phyloP scores from a whole-genome alignment of 2,329 filamentous ascomycete genomes.

The Paecilomyces formosus region DNA sequence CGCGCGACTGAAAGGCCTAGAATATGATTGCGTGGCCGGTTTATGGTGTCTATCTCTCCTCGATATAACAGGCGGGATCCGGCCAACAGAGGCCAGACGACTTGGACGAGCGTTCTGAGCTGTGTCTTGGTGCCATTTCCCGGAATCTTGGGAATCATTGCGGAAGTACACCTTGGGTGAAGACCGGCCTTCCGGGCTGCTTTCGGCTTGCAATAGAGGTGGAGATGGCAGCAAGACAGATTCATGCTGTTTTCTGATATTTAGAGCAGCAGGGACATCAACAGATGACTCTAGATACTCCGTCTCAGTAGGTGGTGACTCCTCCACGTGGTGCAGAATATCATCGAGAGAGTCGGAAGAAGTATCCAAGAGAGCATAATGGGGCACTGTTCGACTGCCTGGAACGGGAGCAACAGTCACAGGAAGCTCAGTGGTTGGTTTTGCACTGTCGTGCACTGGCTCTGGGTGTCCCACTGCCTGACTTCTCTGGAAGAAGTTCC shows the following conservation, averaged over 20 bases:
- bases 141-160: slow-evolving; percentile 12
- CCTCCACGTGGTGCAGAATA: slow-evolving; percentile 29
- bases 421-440: slow-evolving; percentile 25
- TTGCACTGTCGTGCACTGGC: slow-evolving; percentile 11
- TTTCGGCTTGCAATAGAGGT: slow-evolving; percentile 28
- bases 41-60: slow-evolving; percentile 55
- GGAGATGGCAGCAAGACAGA: slow-evolving; percentile 38
- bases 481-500: slow-evolving; percentile 53
- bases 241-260: slow-evolving; percentile 24
- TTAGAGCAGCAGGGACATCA: slow-evolving; percentile 20
- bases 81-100: slow-evolving; percentile 70
- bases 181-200: slow-evolving; percentile 17
- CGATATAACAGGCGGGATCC: slow-evolving; percentile 76
- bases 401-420: slow-evolving; percentile 31
- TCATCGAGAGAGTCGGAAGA: slow-evolving; percentile 33
- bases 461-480: slow-evolving; percentile 19
- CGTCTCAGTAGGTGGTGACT: slow-evolving; percentile 32
- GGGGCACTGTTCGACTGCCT: slow-evolving; percentile 42
- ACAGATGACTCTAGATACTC: slow-evolving; percentile 15
- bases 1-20: slow-evolving; percentile 62
- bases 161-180: slow-evolving; percentile 32
- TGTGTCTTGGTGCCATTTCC: slow-evolving; percentile 7
- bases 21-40: slow-evolving; percentile 72
- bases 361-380: slow-evolving; percentile 51
- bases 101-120: slow-evolving; percentile 42